Evolutionary conservation across 441 rosid genomes (phyloP), one percentile per base, ranked within the genome.

Genomic region (Populus hybrid): DNA sequence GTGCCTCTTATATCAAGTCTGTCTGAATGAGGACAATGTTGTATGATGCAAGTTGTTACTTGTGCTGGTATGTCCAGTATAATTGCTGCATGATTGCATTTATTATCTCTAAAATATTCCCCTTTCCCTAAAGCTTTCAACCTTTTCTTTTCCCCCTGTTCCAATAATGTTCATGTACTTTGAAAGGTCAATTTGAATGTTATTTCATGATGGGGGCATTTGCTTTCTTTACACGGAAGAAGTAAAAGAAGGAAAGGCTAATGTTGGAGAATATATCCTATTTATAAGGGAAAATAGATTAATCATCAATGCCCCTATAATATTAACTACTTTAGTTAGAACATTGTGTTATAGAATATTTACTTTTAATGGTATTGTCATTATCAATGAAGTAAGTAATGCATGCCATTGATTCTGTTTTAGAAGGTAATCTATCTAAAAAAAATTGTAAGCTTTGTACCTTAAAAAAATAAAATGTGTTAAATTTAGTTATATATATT

Each of bases 11-110:
- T 56, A 76, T 68, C 35, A 33, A 40, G 67, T 56, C 29, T 76
- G 78, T 56, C 29, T 76, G 78, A 64, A 74, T 64, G 33, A 7
- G 26, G 56, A 23, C 26, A 42, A 7, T 45, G 66, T 61, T 73
- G 14, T 61, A 12, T 63, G 9, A 21, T 66, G 77, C 21, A 64
- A 24, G 50, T 40, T 70, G 75, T 73, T 29, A 68, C 40, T 26
- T 16, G 3, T 38, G 3, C 38, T 36, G 9, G 75, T 73, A 23
- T 16, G 28, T 75, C 26, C 24, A 63, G 56, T 20, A 18, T 68
- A 9, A 18, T 50, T 66, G 20, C 31, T 20, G 42, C 64, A 26
- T 65, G 7, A 20, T 29, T 63, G 6, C 26, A 35, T 10, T 42
- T 50, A 53, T 31, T 18, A 29, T 53, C 21, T 75, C 68, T 66